phyloP scores from a whole-genome alignment of 2,329 filamentous ascomycete species.

The Chaetomium sp. region DNA sequence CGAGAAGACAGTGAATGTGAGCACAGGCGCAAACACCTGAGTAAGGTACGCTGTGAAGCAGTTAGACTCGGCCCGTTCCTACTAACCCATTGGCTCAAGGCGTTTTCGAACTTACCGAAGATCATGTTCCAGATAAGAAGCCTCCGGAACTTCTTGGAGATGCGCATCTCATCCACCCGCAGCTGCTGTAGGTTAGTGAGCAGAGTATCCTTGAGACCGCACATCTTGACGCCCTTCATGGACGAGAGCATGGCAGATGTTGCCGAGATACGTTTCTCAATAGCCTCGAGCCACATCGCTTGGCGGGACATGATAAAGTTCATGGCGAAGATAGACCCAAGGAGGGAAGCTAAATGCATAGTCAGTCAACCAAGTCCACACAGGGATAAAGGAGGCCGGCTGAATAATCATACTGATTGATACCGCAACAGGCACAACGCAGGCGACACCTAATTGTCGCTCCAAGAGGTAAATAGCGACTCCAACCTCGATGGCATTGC shows the following conservation, averaged over 20 bases:
- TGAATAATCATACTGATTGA: constrained; percentile 27
- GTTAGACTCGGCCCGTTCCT: too few species aligned
- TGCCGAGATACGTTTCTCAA: constrained; percentile 35
- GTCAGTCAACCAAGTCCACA: neutral
- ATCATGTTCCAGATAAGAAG: constrained; percentile 29
- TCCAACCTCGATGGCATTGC: constrained; percentile 45
- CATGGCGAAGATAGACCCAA: constrained; percentile 22
- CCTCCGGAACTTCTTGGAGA: constrained; percentile 33
- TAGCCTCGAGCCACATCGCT: constrained; percentile 34
- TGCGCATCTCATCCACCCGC: constrained; percentile 32
- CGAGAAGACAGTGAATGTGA: constrained; percentile 32
- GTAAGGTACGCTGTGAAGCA: constrained; percentile 21
- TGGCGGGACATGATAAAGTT: constrained; percentile 29
- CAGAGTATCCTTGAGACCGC: constrained; percentile 33
- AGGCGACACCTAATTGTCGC: constrained; percentile 40
- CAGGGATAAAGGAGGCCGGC: neutral
- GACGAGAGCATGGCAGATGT: constrained; percentile 35
- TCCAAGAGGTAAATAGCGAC: constrained; percentile 51
- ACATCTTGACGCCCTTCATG: constrained; percentile 41
- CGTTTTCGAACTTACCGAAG: constrained; percentile 22
- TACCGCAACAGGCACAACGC: constrained; percentile 40
- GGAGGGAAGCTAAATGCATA: constrained; percentile 10
- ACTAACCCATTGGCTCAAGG: neutral
- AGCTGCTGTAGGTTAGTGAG: constrained; percentile 30
- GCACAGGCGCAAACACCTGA: constrained; percentile 27